Base-by-base conservation (phyloP, 2,329 filamentous ascomycete species). In the Pseudocercospora macadamiae region DNA sequence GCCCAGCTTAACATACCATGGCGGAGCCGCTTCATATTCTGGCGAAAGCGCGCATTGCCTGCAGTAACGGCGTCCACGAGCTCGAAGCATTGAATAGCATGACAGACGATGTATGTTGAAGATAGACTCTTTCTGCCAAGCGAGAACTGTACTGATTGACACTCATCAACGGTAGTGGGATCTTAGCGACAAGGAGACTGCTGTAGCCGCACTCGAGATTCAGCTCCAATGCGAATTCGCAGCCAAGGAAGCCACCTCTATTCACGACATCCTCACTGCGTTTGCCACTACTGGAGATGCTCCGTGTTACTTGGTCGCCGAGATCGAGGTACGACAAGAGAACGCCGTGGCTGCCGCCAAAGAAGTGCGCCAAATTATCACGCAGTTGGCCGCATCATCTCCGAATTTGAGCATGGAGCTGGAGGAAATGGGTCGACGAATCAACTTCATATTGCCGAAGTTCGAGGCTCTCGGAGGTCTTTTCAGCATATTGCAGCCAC, bases 161-260 rank as follows among this genome's bases (percentile, higher is more conserved):
- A n/a, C n/a, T n/a, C n/a, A n/a, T n/a, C n/a, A n/a, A n/a, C n/a
- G n/a, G n/a, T 51, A 57, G 14, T 60, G 58, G 58, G 45, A 60
- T 16, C 19, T 39, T 18, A 26, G 18, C 32, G 49, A 53, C 16
- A 42, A 55, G n/a, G 26, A 21, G 7, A 18, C 48, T 26, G 39
- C 39, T 9, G 39, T 19, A 2, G 48, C 48, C 9, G 54, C 54
- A 4, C 49, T 60, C 25, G 48, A 60, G 5, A 56, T 60, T 25
- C 58, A 57, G 26, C 48, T 60, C 6, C 54, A 57, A 51, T 56
- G 53, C 54, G 58, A 60, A 21, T 53, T 51, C 34, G 48, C 47
- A 18, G 49, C 30, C 39, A 60, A 60, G 32, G 58, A 60, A 49
- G 49, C 58, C 1, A 53, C 19, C 37, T 23, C 54, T 3, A 48